Base-by-base conservation (phyloP, 1,139 yeast genomes). In the Pichia sp. region DNA sequence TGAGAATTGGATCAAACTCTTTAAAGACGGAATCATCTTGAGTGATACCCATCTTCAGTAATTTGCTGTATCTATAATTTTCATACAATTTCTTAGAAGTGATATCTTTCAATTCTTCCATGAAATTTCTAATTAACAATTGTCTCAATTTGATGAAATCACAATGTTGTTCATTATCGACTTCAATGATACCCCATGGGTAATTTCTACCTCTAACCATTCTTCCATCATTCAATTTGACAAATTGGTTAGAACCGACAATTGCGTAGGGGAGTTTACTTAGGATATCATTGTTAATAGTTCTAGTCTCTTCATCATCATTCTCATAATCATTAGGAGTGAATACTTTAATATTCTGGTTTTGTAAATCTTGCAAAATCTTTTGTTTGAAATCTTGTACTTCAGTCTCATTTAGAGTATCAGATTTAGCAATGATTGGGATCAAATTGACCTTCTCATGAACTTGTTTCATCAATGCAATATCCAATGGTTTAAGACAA, bases 161-260 rank as follows among this genome's bases (percentile, higher is more conserved):
- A 59, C 91, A 84, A 60, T 93, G 97, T 36, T 77, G 77, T 62
- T 86, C 94, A 60, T 91, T 91, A 60, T 88, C 97, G 47, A 93
- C 94, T 63, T 91, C 97, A 55, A 91, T 83, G 18, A 83, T 70
- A 47, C 99, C 99, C 99, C 99, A 93, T 44, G 98, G 98, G 61
- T 93, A 93, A 48, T 73, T 66, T 64, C 99, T 84, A 47, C 96
- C 97, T 58, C 97, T 80, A 32, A 87, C 94, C 28, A 66, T 56
- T 57, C 82, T 72, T 34, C 97, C 97, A 52, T 82, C 87, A 22
- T 71, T 53, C 34, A 84, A 77, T 51, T 72, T 72, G 26, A 88
- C 86, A 48, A 76, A 79, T 43, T 69, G 67, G 22, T 91, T 84
- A 17, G 96, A 86, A 22, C 97, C 98, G 37, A 93, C 85, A 47